Percentiles rank a stretch among this genome's conserved stretches.
Evolutionary conservation across 2,329 filamentous ascomycete species (phyloP).

Genomic region (Cercospora canescens): DNA sequence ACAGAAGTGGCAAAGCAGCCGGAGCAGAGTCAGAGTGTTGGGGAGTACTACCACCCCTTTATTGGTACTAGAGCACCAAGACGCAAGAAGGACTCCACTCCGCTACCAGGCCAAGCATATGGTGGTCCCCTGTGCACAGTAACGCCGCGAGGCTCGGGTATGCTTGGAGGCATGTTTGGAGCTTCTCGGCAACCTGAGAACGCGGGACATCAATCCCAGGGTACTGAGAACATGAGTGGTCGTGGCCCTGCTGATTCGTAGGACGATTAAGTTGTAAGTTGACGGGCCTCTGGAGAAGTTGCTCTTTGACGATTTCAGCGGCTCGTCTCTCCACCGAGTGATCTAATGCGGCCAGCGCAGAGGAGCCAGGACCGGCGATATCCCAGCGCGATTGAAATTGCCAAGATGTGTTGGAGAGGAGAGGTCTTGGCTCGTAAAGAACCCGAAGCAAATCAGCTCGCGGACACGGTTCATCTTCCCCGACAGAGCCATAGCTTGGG

Average conservation of each 20-base stretch:
- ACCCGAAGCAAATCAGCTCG: background rate
- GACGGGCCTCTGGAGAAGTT: too few relatives aligned
- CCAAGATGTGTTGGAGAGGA: background rate
- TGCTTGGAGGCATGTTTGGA: background rate
- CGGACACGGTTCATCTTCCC: background rate
- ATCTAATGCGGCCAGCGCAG: background rate
- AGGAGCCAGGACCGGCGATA: background rate
- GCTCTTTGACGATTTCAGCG: too few relatives aligned
- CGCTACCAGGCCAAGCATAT: constrained; percentile 2
- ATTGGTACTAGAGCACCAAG: background rate
- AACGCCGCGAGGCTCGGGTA: background rate
- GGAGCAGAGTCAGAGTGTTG: background rate
- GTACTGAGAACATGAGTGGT: background rate
- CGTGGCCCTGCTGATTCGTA: background rate
- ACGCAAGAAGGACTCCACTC: constrained; percentile 5
- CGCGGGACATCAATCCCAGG: background rate
- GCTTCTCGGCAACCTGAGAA: background rate
- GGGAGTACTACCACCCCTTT: background rate
- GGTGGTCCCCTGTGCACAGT: constrained; percentile 4
- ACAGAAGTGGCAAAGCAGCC: background rate
- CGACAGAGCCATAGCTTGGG: background rate
- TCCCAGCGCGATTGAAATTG: background rate
- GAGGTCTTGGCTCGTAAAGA: background rate
- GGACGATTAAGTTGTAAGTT: too few relatives aligned
- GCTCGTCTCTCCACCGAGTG: too few relatives aligned